Evolutionary conservation across 495 filamentous ascomycete species (phyloP), one percentile per base, ranked within the genome.

Genomic region (Aspergillus bertholletiae): DNA sequence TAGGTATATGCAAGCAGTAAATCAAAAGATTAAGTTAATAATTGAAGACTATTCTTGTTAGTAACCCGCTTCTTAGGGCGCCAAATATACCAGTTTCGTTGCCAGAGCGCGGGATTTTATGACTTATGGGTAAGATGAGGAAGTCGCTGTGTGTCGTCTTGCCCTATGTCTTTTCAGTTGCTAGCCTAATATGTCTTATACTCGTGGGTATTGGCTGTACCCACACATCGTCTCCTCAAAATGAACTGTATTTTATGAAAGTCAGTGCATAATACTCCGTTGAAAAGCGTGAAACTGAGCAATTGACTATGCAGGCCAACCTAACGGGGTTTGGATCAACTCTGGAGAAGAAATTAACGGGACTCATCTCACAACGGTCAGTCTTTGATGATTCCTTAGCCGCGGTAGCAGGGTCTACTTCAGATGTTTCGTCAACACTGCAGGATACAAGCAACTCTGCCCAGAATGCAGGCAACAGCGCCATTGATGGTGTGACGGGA

Each of bases 191-290:
- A 8, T 48, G 23, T 28, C 18, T 48, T 15, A 48, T 48, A 28
- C 32, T 27, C 13, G 23, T 48, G 1, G 46, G 46, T 28, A 48
- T 48, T 32, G 46, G 23, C 23, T 48, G 46, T 20, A 48, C 46
- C 18, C 46, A 28, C 15, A n/a, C 3, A 13, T 48, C 23, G 2
- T 15, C 46, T n/a, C 46, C 46, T 27, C 23, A 48, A 32, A 48
- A 8, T 48, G 23, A 48, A 17, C 27, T 48, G 46, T 48, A n/a
- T 20, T 30, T 48, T 32, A 48, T 48, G 23, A 48, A 48, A 48
- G 46, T 48, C 7, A 32, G 46, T 48, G n/a, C n/a, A n/a, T 28
- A 17, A 48, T 32, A 28, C 27, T 28, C 32, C 27, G n/a, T 27
- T 48, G 13, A 11, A 32, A 32, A 11, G 8, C 13, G n/a, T 48